These are phyloP conservation scores for Elsinoe batatas DNA, from an alignment of 2,329 filamentous ascomycete species.

Conservation along the genomic window DNA sequence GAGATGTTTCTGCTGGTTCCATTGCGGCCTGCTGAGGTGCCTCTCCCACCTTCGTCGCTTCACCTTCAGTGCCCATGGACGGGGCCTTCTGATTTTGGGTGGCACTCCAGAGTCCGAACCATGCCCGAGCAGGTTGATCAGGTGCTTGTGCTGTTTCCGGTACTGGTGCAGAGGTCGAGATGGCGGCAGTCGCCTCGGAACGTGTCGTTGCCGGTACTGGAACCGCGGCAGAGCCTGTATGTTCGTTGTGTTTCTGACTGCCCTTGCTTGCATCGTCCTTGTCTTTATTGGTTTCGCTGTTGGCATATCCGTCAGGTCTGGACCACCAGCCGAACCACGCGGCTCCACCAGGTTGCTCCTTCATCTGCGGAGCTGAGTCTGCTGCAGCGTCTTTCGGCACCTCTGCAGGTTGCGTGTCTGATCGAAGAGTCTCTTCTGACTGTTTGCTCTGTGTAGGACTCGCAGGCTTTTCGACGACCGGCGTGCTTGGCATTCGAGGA, in stretches of 20 bases:
- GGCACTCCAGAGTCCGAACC: constrained; percentile 42
- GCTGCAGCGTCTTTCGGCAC: constrained; percentile 14
- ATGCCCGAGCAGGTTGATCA: constrained; percentile 27
- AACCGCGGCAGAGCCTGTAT: too few species aligned
- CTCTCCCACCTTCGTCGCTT: constrained; percentile 11
- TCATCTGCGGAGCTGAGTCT: constrained; percentile 12
- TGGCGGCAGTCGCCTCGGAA: not conserved
- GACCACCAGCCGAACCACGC: constrained; percentile 44
- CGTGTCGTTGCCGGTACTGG: constrained; percentile 14
- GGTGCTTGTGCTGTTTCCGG: constrained; percentile 16
- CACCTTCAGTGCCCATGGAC: constrained; percentile 8
- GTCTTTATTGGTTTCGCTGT: constrained; percentile 26
- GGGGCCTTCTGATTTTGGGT: constrained; percentile 32
- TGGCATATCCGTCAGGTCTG: constrained; percentile 36
- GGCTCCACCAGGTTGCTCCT: constrained; percentile 19
- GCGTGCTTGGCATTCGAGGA: not conserved
- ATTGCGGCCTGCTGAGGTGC: not conserved
- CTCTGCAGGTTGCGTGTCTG: constrained; percentile 9
- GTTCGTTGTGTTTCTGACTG: not conserved
- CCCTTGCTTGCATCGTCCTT: constrained; percentile 21
- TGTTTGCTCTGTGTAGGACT: constrained; percentile 5
- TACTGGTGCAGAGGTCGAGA: not conserved
- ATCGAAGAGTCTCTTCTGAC: constrained; percentile 1
- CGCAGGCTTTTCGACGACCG: not conserved
- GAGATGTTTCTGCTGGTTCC: not conserved